These are phyloP conservation scores for Cardamine resedifolia DNA, from an alignment of 345 rosid genomes.

Conservation along the genomic window DNA sequence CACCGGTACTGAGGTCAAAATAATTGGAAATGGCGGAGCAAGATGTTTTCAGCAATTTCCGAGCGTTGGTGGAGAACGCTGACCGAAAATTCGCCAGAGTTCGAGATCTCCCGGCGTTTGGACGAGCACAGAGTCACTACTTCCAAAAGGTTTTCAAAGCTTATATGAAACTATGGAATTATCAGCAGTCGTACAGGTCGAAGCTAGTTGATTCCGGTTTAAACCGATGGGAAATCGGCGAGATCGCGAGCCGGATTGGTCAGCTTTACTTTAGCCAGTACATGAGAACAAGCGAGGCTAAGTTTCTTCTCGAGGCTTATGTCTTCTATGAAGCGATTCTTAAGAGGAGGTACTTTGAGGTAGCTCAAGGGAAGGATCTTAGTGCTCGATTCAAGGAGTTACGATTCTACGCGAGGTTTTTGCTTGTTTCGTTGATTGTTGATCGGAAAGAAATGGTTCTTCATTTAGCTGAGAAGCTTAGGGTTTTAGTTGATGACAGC, in stretches of 20 bases:
- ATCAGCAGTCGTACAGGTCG: constrained; percentile 79
- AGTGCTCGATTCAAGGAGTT: constrained; percentile 81
- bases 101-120: constrained; percentile 78
- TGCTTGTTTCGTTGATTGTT: constrained; percentile 76
- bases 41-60: constrained; percentile 59
- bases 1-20: constrained; percentile 15
- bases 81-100: constrained; percentile 91
- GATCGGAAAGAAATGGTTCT: constrained; percentile 63
- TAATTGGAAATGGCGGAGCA: constrained; percentile 43
- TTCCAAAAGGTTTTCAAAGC: constrained; percentile 91
- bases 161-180: constrained; percentile 93
- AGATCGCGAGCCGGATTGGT: constrained; percentile 99
- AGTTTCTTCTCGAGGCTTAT: constrained; percentile 83
- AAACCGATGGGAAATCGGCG: constrained; percentile 97
- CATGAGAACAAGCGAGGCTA: constrained; percentile 85
- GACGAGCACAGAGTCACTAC: constrained; percentile 52
- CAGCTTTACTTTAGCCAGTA: constrained; percentile 95
- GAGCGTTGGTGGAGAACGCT: constrained; percentile 74
- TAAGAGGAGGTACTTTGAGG: constrained; percentile 74
- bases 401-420: constrained; percentile 83
- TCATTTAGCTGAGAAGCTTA: constrained; percentile 49
- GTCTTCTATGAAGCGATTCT: constrained; percentile 94
- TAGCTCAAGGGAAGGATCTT: constrained; percentile 56
- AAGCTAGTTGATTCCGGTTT: constrained; percentile 74
- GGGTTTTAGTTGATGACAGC: constrained; percentile 66